Conservation (phyloP, 2,329 filamentous ascomycete species). For the Parafenestella ontariensis region DNA sequence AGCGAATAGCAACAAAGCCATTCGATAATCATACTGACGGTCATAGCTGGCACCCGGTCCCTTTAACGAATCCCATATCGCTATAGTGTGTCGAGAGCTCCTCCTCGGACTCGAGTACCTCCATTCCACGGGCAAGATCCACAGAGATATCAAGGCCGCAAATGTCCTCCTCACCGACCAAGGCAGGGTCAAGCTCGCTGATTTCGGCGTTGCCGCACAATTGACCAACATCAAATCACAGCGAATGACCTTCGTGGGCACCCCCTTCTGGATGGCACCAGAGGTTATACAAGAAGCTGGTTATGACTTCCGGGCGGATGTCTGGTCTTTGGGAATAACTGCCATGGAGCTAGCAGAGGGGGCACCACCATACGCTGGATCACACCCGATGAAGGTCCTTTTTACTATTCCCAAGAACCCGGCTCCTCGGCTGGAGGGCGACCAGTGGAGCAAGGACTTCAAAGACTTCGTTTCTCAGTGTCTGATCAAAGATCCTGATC, state of each 20-base stretch:
- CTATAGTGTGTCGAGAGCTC: conserved; percentile 91
- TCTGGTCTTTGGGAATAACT: conserved; percentile 95
- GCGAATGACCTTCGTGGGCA: conserved; percentile 92
- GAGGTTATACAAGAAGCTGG: conserved; percentile 98
- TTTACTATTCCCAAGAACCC: conserved; percentile 94
- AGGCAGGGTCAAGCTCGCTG: conserved; percentile 92
- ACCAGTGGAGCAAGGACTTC: conserved; percentile 83
- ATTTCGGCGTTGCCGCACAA: conserved; percentile 97
- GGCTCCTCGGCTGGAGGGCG: conserved; percentile 82
- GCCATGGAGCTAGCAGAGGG: conserved; percentile 90
- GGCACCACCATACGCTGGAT: conserved; percentile 91
- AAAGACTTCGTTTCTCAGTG: conserved; percentile 93
- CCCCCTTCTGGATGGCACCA: conserved; percentile 97
- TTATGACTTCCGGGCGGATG: conserved; percentile 97
- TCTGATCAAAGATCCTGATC: conserved; percentile 89
- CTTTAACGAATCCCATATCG: conserved; percentile 89
- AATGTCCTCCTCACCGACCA: conserved; percentile 91
- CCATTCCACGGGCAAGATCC: conserved; percentile 92
- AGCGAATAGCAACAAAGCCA: neutral
- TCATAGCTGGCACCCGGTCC: conserved; percentile 83
- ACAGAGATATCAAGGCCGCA: conserved; percentile 95
- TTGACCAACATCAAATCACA: conserved; percentile 98
- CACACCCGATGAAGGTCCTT: conserved; percentile 97
- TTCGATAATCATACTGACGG: conserved; percentile 24
- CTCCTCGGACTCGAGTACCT: conserved; percentile 91